phyloP scores from a whole-genome alignment of 805 yeast genomes.

The Saccharomycopsis fermentans region DNA sequence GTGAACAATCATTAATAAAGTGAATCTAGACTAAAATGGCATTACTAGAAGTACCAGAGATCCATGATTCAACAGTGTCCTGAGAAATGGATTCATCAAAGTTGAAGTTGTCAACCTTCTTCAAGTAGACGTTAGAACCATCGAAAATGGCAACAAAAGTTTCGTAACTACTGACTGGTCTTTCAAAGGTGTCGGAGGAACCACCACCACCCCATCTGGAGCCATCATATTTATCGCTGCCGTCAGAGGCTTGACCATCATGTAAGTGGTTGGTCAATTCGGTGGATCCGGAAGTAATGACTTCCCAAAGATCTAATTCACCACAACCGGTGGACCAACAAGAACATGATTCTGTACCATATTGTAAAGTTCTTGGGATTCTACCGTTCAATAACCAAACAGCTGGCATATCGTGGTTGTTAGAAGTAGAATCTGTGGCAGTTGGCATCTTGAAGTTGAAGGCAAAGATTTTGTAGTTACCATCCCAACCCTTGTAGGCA shows the following conservation, averaged over 20 bases:
- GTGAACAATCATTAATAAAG: not conserved
- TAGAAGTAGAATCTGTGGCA: conserved; percentile 33
- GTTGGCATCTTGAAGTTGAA: conserved; percentile 93
- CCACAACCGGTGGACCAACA: conserved; percentile 98
- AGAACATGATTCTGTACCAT: conserved; percentile 76
- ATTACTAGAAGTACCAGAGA: conserved; percentile 7
- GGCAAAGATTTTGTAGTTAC: conserved; percentile 73
- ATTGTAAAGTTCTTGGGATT: conserved; percentile 93
- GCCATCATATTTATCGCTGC: conserved; percentile 24
- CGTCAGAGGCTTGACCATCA: conserved; percentile 63
- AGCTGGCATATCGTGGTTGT: conserved; percentile 94
- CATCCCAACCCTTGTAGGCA: conserved; percentile 91
- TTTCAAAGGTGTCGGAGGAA: conserved; percentile 71
- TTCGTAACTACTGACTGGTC: conserved; percentile 71
- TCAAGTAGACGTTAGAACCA: conserved; percentile 44
- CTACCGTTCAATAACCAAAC: conserved; percentile 92
- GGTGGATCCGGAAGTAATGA: conserved; percentile 59
- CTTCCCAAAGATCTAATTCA: conserved; percentile 91
- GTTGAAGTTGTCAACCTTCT: conserved; percentile 45
- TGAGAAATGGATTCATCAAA: conserved; percentile 46
- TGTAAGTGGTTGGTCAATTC: conserved; percentile 77
- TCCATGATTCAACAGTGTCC: conserved; percentile 53
- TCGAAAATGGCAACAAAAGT: conserved; percentile 87
- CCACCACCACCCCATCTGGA: conserved; percentile 66
- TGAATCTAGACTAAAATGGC: conserved; percentile 2